A percentile compares a stretch with the other conserved stretches of the same genome.
phyloP scores from a whole-genome alignment of 78 protist species.

The Protostelium mycophagum region DNA sequence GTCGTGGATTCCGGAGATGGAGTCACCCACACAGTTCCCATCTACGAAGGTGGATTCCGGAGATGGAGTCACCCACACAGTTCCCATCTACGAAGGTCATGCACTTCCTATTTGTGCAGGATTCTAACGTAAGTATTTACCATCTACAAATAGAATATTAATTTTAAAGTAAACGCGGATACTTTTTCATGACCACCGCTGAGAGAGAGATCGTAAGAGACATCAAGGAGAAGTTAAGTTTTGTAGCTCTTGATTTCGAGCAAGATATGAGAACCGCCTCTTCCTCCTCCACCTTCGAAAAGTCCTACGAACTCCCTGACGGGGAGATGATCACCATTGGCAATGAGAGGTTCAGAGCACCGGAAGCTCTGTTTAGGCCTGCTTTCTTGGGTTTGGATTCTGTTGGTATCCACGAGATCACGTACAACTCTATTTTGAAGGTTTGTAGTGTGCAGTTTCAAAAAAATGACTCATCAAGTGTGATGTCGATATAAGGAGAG shows the following conservation, averaged over 20 bases:
- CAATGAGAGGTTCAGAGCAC: conserved; percentile 69
- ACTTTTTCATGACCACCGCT: conserved; percentile 42
- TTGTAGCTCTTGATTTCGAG: conserved; percentile 31
- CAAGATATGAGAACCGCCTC: conserved; percentile 34
- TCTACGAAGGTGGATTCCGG: conserved; percentile 85
- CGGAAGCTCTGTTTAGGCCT: conserved; percentile 87
- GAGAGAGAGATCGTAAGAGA: conserved; percentile 29
- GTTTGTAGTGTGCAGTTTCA: no score
- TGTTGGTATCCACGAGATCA: conserved; percentile 44
- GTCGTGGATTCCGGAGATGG: no score
- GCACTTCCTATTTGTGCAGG: conserved; percentile 84
- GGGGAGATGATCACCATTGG: conserved; percentile 76
- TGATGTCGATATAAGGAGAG: conserved; percentile 79
- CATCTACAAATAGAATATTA: conserved; percentile 52
- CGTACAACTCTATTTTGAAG: conserved; percentile 62
- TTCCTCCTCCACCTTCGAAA: conserved; percentile 29
- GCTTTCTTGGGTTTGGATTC: conserved; percentile 72
- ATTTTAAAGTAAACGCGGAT: conserved; percentile 63
- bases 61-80: conserved; percentile 74
- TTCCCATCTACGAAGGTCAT: no score
- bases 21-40: no score
- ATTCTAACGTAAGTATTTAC: conserved; percentile 59
- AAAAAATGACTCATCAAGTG: conserved; percentile 87
- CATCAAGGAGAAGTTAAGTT: no score
- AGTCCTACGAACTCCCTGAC: conserved; percentile 53